Base-by-base conservation (phyloP, 2,329 filamentous ascomycete species). In the Alternaria arborescens region DNA sequence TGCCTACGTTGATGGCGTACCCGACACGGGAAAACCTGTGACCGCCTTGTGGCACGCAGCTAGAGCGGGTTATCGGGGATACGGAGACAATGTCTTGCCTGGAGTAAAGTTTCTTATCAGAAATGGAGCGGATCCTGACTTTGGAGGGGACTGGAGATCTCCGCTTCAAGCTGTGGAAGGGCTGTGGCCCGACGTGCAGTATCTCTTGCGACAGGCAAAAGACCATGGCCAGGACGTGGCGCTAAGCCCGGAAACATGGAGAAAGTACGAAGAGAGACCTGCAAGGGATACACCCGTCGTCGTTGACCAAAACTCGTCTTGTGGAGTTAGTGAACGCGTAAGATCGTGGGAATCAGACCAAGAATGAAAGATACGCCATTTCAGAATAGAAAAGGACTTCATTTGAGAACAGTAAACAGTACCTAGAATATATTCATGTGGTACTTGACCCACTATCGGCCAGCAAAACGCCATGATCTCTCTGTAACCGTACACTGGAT, bases 401-500 rank as follows among this genome's bases (percentile, higher is more conserved):
- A 38, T 26, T 48, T 50, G 32, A 24, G 22, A 5, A 6, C 32
- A 36, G 30, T 30, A 36, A 48, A 34, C 18, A 22, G 26, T 26
- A 38, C 30, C 20, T 20, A 3, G 30, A n/a, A n/a, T 18, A 26
- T 16, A 26, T 5, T 38, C 30, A 12, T 50, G 5, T 12, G 3
- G 32, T n/a, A 32, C 8, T 16, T 16, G 20, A 50, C n/a, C 40
- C 14, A 22, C 26, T 18, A 20, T 44, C 10, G 42, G 43, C n/a
- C 20, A 43, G 42, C 10, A 55, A 43, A 51, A 60, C 52, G 52
- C 57, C 52, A 12, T 47, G 16, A 18, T 56, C 44, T 51, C 50
- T 30, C 30, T 42, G 30, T 11, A 44, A 22, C 20, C 26, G 28
- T 56, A 36, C 16, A 51, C 22, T 46, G 44, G 40, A 56, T 60